Evolutionary conservation across 140 eudicot species (phyloP).

Genomic region (Ambrosia hybrid): DNA sequence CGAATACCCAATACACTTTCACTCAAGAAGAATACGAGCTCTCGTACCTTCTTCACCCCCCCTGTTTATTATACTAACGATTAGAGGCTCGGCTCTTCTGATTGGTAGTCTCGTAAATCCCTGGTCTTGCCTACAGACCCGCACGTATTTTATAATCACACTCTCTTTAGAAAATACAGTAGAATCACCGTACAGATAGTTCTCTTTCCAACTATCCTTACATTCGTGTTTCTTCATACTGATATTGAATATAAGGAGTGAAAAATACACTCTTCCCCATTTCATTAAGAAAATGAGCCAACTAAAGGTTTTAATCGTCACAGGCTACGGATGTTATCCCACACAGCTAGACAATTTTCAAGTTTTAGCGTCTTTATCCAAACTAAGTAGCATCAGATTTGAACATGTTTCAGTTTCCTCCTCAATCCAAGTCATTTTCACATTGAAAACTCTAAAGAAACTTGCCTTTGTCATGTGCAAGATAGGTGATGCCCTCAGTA

Average conservation of each 20-base stretch:
- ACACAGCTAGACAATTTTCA: constrained; percentile 10
- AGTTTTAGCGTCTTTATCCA: background rate
- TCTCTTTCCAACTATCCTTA: too few relatives aligned
- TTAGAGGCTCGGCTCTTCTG: too few relatives aligned
- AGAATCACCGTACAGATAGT: too few relatives aligned
- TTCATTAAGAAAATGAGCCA: constrained; percentile 21
- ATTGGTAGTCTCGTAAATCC: too few relatives aligned
- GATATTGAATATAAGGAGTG: constrained; percentile 25
- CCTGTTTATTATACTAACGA: too few relatives aligned
- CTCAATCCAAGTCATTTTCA: background rate
- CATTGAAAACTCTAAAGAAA: background rate
- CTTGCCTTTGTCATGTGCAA: background rate
- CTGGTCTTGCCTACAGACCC: too few relatives aligned
- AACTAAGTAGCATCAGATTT: constrained; percentile 8
- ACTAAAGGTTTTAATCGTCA: constrained; percentile 17
- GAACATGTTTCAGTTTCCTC: background rate
- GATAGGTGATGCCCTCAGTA: constrained; percentile 22
- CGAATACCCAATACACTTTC: too few relatives aligned
- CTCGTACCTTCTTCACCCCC: too few relatives aligned
- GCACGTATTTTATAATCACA: too few relatives aligned
- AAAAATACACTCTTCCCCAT: constrained; percentile 15
- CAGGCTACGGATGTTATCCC: constrained; percentile 15
- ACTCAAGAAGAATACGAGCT: too few relatives aligned
- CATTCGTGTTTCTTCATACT: too few relatives aligned
- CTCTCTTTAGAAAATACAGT: too few relatives aligned